Base-by-base conservation (phyloP, 2,329 filamentous ascomycete genomes). In the Karstenula rhodostoma region DNA sequence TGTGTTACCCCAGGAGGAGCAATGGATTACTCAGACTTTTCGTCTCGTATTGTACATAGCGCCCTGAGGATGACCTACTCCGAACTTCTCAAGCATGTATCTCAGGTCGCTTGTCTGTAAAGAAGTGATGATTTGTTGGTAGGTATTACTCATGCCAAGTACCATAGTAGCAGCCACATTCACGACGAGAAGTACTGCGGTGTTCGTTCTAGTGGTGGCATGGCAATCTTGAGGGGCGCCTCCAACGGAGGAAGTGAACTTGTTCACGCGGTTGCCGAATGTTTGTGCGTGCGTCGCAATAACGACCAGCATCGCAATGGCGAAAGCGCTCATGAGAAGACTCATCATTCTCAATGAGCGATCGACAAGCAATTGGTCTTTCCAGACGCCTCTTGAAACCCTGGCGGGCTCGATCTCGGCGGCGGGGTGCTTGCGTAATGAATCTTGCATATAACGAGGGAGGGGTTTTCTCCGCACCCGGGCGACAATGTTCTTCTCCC, bases 101-200 rank as follows among this genome's bases (percentile, higher is more conserved):
- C 69, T 70, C 19, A 74, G 29, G 51, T 75, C 72, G 19, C 61
- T 60, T 4, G 70, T 62, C 15, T 67, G 70, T 22, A 75, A 52
- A 0, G 70, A 67, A 1, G 73, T 74, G 12, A 74, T 58, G 15
- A 74, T 57, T 54, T 76, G 73, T 49, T 75, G 71, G 52, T 75
- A 76, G 3, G 72, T 75, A 23, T 75, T 75, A 44, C 69, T 72
- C 67, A 73, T 73, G 10, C 73, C 71, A 5, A 76, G 59, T 6
- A 74, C 59, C 67, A 74, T 73, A 12, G 73, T 75, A 2, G 70
- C 71, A 7, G 66, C 72, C 4, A 72, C 57, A 58, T 76, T 75
- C 56, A 74, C 72, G 4, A 74, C 43, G 4, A 75, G 57, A 1
- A 73, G 60, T 12, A 71, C 46, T 3, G 58, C 66, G 6, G 68